Base-by-base conservation (phyloP, 2,329 filamentous ascomycete genomes). In the Alternaria infectoria region DNA sequence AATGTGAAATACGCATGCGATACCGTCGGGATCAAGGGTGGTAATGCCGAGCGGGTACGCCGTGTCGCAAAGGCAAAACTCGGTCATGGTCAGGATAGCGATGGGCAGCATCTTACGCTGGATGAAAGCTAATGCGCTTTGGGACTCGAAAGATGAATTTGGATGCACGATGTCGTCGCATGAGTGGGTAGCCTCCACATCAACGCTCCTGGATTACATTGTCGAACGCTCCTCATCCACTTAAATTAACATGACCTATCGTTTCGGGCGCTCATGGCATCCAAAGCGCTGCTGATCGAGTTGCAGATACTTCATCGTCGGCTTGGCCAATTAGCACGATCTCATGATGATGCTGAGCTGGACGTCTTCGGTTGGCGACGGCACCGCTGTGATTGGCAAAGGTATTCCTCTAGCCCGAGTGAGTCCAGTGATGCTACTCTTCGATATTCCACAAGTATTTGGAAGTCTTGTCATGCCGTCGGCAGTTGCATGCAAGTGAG, bases 401-500 rank as follows among this genome's bases (percentile, higher is more conserved):
- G 36, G 3, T 5, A 7, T 17, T 15, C 32, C 52, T 54, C 11
- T 23, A 54, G 30, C n/a, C 32, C 52, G 25, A 28, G 21, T 12
- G 13, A 30, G 19, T 28, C 49, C 32, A 54, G 26, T 43, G 19
- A 30, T 17, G 11, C 6, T 36, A 23, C 13, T 25, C 13, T 15
- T 43, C n/a, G 25, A 43, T 26, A 62, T 57, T 62, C 13, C 28
- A 47, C 28, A 10, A 52, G 59, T 47, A 62, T 54, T 46, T 47
- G 47, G 12, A 54, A 45, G 49, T 59, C 55, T 62, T 65, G 62
- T 55, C 59, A 25, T 43, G 44, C n/a, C 28, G 50, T 58, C 65
- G 65, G 65, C 63, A 68, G 63, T 66, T 66, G 40, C 17, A 13
- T 23, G 7, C 5, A 52, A 15, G 15, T 40, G 9, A 15, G 23